Conservation (phyloP, 1,139 yeast species). For the Geotrichum siamense region DNA sequence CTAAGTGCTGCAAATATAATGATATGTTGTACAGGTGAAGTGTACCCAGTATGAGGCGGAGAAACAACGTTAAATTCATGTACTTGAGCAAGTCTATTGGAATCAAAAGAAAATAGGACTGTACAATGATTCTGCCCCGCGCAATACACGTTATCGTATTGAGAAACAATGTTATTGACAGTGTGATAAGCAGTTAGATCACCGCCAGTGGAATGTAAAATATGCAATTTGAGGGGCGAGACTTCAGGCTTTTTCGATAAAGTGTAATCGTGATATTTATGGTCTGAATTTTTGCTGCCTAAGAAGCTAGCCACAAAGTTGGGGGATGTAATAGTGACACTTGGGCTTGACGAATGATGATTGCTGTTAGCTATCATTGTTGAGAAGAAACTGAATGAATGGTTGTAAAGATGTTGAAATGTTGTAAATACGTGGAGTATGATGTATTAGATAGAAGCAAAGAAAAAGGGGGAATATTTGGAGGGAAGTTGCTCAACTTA, state of each 20-base stretch:
- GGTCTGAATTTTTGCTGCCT: no score
- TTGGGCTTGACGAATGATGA: no score
- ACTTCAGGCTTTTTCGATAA: neutral
- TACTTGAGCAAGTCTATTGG: constrained; percentile 7
- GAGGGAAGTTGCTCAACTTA: no score
- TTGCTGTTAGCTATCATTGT: no score
- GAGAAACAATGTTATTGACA: constrained; percentile 15
- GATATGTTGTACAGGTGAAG: constrained; percentile 21
- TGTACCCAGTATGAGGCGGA: constrained; percentile 19
- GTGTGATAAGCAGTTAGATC: constrained; percentile 13
- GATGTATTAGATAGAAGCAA: no score
- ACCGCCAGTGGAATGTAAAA: constrained; percentile 19
- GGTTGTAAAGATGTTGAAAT: no score
- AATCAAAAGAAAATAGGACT: constrained; percentile 11
- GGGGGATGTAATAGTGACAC: no score
- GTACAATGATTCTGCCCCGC: constrained; percentile 17
- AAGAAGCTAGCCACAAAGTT: no score
- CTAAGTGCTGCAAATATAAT: constrained; percentile 17
- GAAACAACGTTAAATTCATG: constrained; percentile 19
- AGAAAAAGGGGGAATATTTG: no score
- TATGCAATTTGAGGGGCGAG: neutral
- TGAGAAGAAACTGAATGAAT: no score
- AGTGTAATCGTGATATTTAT: no score
- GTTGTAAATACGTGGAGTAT: no score
- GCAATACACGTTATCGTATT: constrained; percentile 20